Percentiles rank a stretch among this genome's conserved stretches.
phyloP scores from a whole-genome alignment of 257 asterid species.

The Craterostigma plantagineum region DNA sequence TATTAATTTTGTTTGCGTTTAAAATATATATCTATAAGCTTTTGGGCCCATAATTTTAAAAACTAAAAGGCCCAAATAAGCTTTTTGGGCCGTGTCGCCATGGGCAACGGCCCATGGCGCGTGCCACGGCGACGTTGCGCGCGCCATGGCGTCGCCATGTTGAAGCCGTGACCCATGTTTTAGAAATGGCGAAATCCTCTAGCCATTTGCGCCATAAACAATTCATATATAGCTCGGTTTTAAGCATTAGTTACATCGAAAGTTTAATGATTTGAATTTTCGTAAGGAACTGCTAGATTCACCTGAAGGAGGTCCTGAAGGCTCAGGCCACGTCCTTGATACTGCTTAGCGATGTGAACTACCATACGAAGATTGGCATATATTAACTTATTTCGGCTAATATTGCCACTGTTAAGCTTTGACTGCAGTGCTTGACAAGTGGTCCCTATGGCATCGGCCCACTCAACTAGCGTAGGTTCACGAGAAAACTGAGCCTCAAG shows the following conservation, averaged over 20 bases:
- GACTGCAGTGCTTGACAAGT: constrained; percentile 40
- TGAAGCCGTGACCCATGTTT: too few species aligned
- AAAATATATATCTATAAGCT: too few species aligned
- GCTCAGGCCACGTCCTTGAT: constrained; percentile 76
- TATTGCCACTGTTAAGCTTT: constrained; percentile 34
- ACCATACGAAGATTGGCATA: constrained; percentile 84
- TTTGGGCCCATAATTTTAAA: too few species aligned
- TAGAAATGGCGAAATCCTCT: too few species aligned
- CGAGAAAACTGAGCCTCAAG: constrained; percentile 43
- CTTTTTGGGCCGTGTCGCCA: too few species aligned
- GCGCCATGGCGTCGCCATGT: too few species aligned
- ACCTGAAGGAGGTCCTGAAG: constrained; percentile 88
- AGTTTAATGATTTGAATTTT: constrained; percentile 9
- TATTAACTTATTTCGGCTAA: constrained; percentile 65
- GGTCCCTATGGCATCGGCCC: constrained; percentile 64
- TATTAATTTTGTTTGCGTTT: too few species aligned
- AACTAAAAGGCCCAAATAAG: too few species aligned
- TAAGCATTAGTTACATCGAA: constrained; percentile 4
- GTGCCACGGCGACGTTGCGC: too few species aligned
- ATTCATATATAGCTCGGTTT: background rate
- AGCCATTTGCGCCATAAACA: too few species aligned
- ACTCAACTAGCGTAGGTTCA: constrained; percentile 68
- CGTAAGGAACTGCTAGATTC: constrained; percentile 10
- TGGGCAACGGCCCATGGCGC: too few species aligned
- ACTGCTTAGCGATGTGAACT: constrained; percentile 81